Evolutionary conservation across 306 rosid species (phyloP), one percentile per base, ranked within the genome.

Genomic region (Coriaria nepalensis): DNA sequence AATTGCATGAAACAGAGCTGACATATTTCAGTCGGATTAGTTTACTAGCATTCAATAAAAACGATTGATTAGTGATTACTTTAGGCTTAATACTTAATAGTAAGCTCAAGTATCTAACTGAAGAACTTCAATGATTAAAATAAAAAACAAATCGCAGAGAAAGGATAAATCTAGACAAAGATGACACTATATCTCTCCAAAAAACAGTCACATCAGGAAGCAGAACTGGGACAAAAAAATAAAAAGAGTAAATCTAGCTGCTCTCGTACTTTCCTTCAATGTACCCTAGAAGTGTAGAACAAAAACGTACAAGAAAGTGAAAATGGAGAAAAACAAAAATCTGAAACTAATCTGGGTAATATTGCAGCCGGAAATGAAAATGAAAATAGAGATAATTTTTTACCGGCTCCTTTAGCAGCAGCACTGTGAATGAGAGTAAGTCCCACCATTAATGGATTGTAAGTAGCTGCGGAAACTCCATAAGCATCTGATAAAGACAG

Each of bases 351-450:
- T 9, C 49, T 38, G 34, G 32, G 4, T 10, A 50, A 40, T 0
- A 10, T 5, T 2, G 13, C 8, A 40, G 7, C 32, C 12, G 0
- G 33, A 61, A 45, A 43, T 5, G 43, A 61, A 33, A 45, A 14
- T 32, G 13, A 8, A 2, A 41, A 34, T 7, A 20, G 7, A n/a
- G 4, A 14, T 2, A 49, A 56, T 13, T 66, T 37, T 45, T 53
- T 59, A 90, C 98, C 98, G 56, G 94, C 98, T 79, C 79, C 79
- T 75, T 73, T 81, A 38, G 85, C 64, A 39, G 46, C 69, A 36
- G 98, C 98, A 53, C 67, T 74, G 0, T 67, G 79, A 68, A 90
- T 67, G 68, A 90, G 94, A 50, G 94, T 90, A 52, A 90, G 87
- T 20, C 82, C 83, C 7, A 85, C 95, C 41, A 82, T 61, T 33